phyloP scores from a whole-genome alignment of 805 yeast genomes.

The Saturnispora hagleri region DNA sequence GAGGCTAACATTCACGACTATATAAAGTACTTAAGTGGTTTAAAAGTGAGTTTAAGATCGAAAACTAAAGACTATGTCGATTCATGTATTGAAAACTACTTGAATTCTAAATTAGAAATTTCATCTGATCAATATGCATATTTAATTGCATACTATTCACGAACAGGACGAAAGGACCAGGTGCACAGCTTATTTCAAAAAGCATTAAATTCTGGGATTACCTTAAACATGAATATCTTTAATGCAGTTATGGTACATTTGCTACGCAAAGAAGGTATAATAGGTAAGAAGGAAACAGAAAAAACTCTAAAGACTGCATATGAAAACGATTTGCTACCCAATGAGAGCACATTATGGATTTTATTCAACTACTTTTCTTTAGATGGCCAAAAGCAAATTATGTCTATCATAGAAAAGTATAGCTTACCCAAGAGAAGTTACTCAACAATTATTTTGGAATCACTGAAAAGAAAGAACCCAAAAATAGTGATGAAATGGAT shows the following conservation, averaged over 20 bases:
- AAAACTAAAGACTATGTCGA: neutral
- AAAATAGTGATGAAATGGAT: neutral
- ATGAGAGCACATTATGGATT: neutral
- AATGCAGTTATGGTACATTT: neutral
- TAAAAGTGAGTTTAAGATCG: neutral
- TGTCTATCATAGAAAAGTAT: neutral
- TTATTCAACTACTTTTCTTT: neutral
- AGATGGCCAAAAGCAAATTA: neutral
- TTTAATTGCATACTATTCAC: neutral
- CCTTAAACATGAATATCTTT: neutral
- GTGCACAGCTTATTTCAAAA: neutral
- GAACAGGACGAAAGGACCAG: neutral
- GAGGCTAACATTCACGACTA: neutral
- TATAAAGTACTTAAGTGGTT: neutral
- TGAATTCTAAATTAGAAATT: neutral
- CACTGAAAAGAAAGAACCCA: neutral
- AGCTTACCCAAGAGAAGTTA: neutral
- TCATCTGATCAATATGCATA: neutral
- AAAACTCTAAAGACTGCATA: neutral
- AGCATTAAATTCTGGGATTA: neutral
- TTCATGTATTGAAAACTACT: neutral
- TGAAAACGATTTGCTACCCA: neutral
- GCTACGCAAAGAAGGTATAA: neutral
- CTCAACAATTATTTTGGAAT: neutral
- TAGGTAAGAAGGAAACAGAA: neutral